Base-by-base conservation (phyloP, 345 rosid genomes). In the Ricinus communis region DNA sequence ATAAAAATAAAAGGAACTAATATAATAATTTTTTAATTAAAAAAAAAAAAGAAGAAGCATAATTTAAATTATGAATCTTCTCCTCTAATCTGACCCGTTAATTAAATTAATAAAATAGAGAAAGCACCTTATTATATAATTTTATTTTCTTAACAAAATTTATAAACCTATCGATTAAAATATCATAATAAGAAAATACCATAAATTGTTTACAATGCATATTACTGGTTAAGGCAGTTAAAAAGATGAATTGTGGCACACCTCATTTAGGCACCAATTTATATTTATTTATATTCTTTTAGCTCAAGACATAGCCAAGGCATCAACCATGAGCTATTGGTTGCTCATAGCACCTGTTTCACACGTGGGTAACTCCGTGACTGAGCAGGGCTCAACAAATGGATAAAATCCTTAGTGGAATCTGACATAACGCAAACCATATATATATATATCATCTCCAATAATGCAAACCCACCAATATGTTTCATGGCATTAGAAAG, bases 391-490 rank as follows among this genome's bases (percentile, higher is more conserved):
- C 19, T 36, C 41, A 25, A n/a, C 25, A 67, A 61, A 59, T 65
- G 59, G 69, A 43, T 58, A 43, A 27, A 40, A 0, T 5, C 25
- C 27, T 16, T 46, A 53, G 76, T 78, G 82, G 82, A 66, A 60
- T 70, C 33, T 47, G 69, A 66, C 61, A 2, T 70, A 62, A 18
- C 14, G 38, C 38, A 33, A 33, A 33, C 2, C 6, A 33, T 33
- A 33, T 33, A 43, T 43, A 43, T 43, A 43, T 43, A 43, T 43
- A 4, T 19, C 38, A 14, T 24, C 28, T 50, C 61, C 53, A 53
- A 58, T 58, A 55, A 47, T 72, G 64, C 69, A 52, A 51, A 28
- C 36, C 72, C 72, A 70, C 72, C 75, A 65, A 46, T 7, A 41
- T 15, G 50, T 64, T 41, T 11, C 33, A 41, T 19, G 16, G 1